Base-by-base conservation (phyloP, 306 rosid species). In the Sesbania bispinosa region DNA sequence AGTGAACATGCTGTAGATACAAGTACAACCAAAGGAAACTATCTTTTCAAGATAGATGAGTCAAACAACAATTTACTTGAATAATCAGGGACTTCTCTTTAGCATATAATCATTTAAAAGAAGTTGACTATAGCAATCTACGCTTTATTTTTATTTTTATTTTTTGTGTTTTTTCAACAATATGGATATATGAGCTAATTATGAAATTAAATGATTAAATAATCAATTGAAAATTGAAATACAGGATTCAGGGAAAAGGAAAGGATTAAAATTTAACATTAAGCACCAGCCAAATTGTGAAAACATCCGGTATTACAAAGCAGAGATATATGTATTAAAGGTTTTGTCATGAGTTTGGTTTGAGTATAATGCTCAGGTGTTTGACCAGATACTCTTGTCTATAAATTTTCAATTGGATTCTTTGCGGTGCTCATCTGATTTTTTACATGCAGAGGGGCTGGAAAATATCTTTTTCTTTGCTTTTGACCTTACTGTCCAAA, bases 71-170 rank as follows among this genome's bases (percentile, higher is more conserved):
- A 27, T 47, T 62, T 33, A 77, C 48, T 11, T 36, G 33, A 23
- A 35, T 35, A 6, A 54, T 29, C 26, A 21, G 13, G 45, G 15
- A 35, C 53, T 10, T 0, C 18, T n/a, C 29, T 41, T 60, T 52
- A 42, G 47, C 33, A 68, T 60, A 21, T 35, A 33, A 54, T 51
- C 16, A 43, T 45, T 6, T 63, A 16, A 15, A 23, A 16, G 43
- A 65, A 74, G 48, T 23, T 43, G 35, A 72, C 53, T 29, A 41
- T 6, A 62, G 11, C 69, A 68, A 78, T 69, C 16, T 54, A 74
- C 38, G 70, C 8, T 46, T 21, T 36, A 36, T 38, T 38, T 58
- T 24, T n/a, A n/a, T n/a, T n/a, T n/a, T n/a, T n/a, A n/a, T 62
- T 51, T 53, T 24, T 10, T 4, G 15, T 47, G 13, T 4, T 45